Evolutionary conservation across 176 grass and related monocot genomes (phyloP).

Genomic region (Bromus sterilis): DNA sequence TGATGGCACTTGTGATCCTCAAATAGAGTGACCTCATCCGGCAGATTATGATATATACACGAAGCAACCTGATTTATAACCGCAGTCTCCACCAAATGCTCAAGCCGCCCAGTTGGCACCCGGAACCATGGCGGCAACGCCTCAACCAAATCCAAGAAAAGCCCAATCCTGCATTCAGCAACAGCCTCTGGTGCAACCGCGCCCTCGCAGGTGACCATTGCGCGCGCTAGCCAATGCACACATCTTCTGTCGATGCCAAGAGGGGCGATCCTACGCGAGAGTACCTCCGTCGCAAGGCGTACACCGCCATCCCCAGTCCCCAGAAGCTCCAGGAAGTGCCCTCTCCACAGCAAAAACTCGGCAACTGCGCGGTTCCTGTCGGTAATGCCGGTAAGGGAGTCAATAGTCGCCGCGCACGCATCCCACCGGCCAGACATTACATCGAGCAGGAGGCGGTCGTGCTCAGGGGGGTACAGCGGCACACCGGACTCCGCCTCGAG

Average conservation of each 20-base stretch:
- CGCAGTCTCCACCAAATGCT: slow-evolving; percentile 64
- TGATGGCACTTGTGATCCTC: slow-evolving; percentile 79
- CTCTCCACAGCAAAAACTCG: slow-evolving; percentile 67
- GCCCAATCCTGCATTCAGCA: slow-evolving; percentile 47
- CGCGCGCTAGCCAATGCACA: slow-evolving; percentile 54
- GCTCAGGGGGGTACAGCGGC: slow-evolving; percentile 53
- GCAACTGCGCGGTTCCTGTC: slow-evolving; percentile 28
- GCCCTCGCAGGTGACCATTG: slow-evolving; percentile 57
- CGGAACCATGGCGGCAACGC: slow-evolving; percentile 62
- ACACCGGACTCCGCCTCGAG: slow-evolving; percentile 84
- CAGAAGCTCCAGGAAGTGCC: slow-evolving; percentile 83
- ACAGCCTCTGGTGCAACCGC: slow-evolving; percentile 33
- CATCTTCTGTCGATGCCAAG: slow-evolving; percentile 45
- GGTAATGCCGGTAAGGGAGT: slow-evolving; percentile 39
- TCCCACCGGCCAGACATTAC: slow-evolving; percentile 81
- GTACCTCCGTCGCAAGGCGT: slow-evolving; percentile 50
- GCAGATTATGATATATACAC: slow-evolving; percentile 78
- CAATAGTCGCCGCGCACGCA: slow-evolving; percentile 54
- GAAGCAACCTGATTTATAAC: slow-evolving; percentile 63
- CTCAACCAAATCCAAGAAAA: slow-evolving; percentile 86
- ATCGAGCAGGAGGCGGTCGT: slow-evolving; percentile 53
- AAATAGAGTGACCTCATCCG: slow-evolving; percentile 56
- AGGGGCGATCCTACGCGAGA: slow-evolving; percentile 54
- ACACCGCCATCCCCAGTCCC: slow-evolving; percentile 45
- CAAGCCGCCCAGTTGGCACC: slow-evolving; percentile 53